Evolutionary conservation across 2,329 filamentous ascomycete species (phyloP), one percentile per base, ranked within the genome.

Genomic region (Didymosphaeria variabile): DNA sequence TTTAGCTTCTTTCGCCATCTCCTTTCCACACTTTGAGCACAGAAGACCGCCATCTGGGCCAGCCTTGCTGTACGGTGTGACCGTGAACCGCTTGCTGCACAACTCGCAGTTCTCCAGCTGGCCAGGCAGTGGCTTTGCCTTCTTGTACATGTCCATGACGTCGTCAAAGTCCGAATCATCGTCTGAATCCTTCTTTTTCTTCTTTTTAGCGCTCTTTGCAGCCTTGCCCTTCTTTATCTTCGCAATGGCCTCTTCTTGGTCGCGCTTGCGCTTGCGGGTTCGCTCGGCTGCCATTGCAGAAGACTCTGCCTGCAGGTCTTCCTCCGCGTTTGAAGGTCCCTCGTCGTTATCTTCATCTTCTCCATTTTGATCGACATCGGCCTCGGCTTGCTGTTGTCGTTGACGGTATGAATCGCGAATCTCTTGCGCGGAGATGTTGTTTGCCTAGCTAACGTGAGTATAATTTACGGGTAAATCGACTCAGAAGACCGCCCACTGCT

Each of bases 41-140:
- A 97, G 83, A n/a, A 98, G 82, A 17, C 93, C 93, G 4, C 94
- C 94, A n/a, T 90, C 84, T 0, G 92, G 91, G 0, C 91, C 93
- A 31, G 89, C 86, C 66, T 93, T 90, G 64, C 91, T 93, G 80
- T 97, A 97, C 0, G 92, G 86, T 0, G 94, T 97, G 47, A 98
- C 94, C 0, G 93, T 97, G 73, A 98, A 98, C 40, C 93, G 89
- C 76, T 95, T 97, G 46, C 86, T 85, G 77, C 94, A 98, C 3
- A 89, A 81, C 64, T 91, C 93, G 74, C 94, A 98, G 67, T 97
- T 94, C 65, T 91, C 93, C 72, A 94, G 87, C 77, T 98, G 94
- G 2, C 92, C 93, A 1, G 93, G 91, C n/a, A 90, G 76, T 1
- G 89, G 89, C 34, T 82, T 82, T 15, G 79, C 70, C 68, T 87